Evolutionary conservation across 2,329 filamentous ascomycete genomes (phyloP).

Genomic region (Aphanocladium album): DNA sequence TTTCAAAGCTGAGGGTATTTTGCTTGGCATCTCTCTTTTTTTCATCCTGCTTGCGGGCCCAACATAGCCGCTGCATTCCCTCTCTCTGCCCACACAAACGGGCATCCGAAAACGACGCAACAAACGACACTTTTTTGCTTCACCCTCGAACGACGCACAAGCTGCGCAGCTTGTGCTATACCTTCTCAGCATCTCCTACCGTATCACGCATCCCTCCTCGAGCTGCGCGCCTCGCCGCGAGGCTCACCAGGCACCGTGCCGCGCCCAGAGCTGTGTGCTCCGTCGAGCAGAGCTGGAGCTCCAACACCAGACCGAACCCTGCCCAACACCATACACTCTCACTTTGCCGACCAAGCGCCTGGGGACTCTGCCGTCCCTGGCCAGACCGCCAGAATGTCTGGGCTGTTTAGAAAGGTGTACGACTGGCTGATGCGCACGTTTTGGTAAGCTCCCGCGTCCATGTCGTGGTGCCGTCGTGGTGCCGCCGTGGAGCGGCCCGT

Average conservation of each 20-base stretch:
- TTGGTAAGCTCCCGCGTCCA: slow-evolving; percentile 59
- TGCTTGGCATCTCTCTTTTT: neutral
- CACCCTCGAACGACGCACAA: neutral
- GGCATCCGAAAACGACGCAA: slow-evolving; percentile 9
- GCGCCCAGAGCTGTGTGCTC: neutral
- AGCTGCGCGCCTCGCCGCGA: neutral
- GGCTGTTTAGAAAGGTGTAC: slow-evolving; percentile 89
- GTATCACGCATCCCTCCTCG: neutral
- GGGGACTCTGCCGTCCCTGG: neutral
- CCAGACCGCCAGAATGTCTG: slow-evolving; percentile 60
- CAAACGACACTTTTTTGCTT: neutral
- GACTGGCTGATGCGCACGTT: slow-evolving; percentile 98
- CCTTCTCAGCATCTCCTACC: neutral
- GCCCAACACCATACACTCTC: neutral
- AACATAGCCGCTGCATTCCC: neutral
- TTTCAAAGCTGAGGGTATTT: neutral
- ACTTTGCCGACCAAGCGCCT: neutral
- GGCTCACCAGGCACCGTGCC: neutral
- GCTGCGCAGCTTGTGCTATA: neutral
- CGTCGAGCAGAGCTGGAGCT: neutral
- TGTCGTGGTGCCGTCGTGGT: neutral
- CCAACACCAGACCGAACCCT: neutral
- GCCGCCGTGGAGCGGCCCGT: neutral
- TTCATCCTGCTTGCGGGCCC: neutral
- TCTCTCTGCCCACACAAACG: slow-evolving; percentile 3